Base-by-base conservation (phyloP, 1,284 basidiomycete species). In the Cerioporus squamosus region DNA sequence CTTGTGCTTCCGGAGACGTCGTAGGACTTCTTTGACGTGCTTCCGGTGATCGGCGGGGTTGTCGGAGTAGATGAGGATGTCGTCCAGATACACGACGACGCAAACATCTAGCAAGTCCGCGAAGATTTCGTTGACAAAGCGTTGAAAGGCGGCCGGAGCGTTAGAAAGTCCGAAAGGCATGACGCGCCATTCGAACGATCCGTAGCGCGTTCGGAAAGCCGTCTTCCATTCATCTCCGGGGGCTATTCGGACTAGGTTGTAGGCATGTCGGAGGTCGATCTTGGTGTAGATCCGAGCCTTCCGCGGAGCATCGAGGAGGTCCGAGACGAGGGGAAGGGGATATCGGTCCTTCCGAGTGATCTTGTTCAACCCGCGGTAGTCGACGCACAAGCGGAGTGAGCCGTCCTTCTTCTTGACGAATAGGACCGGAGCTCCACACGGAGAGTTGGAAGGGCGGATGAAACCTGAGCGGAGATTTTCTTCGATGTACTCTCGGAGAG, bases 391-490 rank as follows among this genome's bases (percentile, higher is more conserved):
- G 0, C 74, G 63, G 0, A 77, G 62, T 0, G 60, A 53, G 5
- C 78, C 75, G 59, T 77, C 75, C 64, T 82, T 82, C 65, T 82
- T 82, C 48, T 72, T 71, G 33, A 80, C 72, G 57, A 83, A 84
- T 0, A 84, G 70, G 42, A 83, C 66, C 0, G 78, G 78, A 0
- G 79, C 64, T 0, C 67, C 74, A n/a, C 69, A 68, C 5, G 75
- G 67, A 6, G 75, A 76, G 5, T 66, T 73, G 1, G 76, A 78
- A n/a, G 56, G 62, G 0, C 71, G 65, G 54, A 79, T 79, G 40
- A 71, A 72, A 22, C 75, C 71, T 38, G 67, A 67, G 18, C 61
- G 51, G 47, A 81, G 70, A 47, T 77, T 74, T 36, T 75, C 71
- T 15, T 77, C 65, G 45, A 81, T 51, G 56, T 74, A 79, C n/a